Evolutionary conservation across 495 filamentous ascomycete genomes (phyloP).

Genomic region (Penicillium salamii): DNA sequence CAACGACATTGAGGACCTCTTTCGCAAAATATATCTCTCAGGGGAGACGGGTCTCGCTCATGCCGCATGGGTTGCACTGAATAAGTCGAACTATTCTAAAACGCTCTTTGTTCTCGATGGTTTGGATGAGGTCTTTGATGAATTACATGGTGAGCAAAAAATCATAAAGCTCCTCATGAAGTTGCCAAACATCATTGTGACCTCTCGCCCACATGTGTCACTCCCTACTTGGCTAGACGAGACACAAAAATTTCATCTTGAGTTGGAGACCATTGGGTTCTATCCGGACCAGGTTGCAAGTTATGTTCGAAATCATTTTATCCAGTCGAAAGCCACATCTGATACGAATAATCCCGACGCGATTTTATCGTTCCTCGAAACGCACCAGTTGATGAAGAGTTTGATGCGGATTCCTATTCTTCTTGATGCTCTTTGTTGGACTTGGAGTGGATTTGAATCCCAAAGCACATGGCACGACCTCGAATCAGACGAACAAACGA

Average conservation of each 20-base stretch:
- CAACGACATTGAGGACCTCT: slow-evolving; percentile 20
- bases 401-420: slow-evolving; percentile 47
- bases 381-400: slow-evolving; percentile 29
- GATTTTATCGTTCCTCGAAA: slow-evolving; percentile 33
- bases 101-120: slow-evolving; percentile 41
- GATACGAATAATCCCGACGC: slow-evolving; percentile 16
- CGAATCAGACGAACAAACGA: neutral
- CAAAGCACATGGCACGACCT: slow-evolving; percentile 5
- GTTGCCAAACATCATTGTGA: slow-evolving; percentile 23
- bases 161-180: slow-evolving; percentile 33
- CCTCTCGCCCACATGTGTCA: slow-evolving; percentile 14
- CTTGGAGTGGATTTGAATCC: slow-evolving; percentile 19
- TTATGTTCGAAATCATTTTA: slow-evolving; percentile 22
- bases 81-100: neutral
- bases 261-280: slow-evolving; percentile 18
- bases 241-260: slow-evolving; percentile 11
- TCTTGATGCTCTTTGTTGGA: slow-evolving; percentile 45
- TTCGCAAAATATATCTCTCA: slow-evolving; percentile 26
- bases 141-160: slow-evolving; percentile 10
- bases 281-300: slow-evolving; percentile 6
- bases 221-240: neutral
- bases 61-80: neutral
- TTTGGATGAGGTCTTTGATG: slow-evolving; percentile 39
- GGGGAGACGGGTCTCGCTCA: neutral
- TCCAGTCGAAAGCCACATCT: slow-evolving; percentile 1